Percentiles rank a stretch among this genome's conserved stretches.
Conservation (phyloP, 2,329 filamentous ascomycete species). For the Aspergillus sp. region DNA sequence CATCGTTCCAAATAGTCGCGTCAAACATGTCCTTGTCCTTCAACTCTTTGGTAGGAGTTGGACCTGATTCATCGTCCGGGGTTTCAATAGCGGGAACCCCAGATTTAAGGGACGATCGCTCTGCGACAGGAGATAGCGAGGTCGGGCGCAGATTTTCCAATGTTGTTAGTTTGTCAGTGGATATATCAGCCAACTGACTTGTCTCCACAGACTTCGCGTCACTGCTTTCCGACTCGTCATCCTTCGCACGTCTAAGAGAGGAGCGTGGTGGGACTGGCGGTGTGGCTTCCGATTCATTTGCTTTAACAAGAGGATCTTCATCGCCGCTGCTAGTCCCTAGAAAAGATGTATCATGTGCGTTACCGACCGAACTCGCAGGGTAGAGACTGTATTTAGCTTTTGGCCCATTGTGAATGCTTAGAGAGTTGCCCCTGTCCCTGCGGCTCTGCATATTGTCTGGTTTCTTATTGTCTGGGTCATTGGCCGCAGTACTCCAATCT, state of each 20-base stretch:
- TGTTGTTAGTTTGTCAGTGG: conserved; percentile 9
- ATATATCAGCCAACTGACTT: conserved; percentile 4
- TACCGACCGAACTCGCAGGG: conserved; percentile 22
- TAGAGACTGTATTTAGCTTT: conserved; percentile 31
- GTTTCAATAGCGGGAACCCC: conserved; percentile 9
- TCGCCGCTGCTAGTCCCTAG: conserved; percentile 37
- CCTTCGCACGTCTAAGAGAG: conserved; percentile 13
- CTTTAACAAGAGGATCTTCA: conserved; percentile 26
- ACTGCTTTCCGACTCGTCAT: conserved; percentile 10
- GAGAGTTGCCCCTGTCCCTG: conserved; percentile 27
- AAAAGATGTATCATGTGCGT: conserved; percentile 31
- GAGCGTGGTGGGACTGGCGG: conserved; percentile 8
- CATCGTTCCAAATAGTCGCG: conserved; percentile 25
- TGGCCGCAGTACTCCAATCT: conserved; percentile 19
- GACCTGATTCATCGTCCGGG: conserved; percentile 5
- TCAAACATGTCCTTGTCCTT: conserved; percentile 14
- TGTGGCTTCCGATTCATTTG: conserved; percentile 21
- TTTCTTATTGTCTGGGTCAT: conserved; percentile 20
- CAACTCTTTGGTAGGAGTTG: neutral
- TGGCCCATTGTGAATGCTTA: conserved; percentile 21
- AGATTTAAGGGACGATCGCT: conserved; percentile 26
- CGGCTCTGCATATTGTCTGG: conserved; percentile 18
- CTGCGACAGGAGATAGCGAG: conserved; percentile 28
- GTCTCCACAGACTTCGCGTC: conserved; percentile 9
- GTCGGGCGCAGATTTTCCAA: conserved; percentile 17